A percentile compares a stretch with the other conserved stretches of the same genome.
phyloP scores from a whole-genome alignment of 106 monocot genomes.

The Cymbidium sinense region DNA sequence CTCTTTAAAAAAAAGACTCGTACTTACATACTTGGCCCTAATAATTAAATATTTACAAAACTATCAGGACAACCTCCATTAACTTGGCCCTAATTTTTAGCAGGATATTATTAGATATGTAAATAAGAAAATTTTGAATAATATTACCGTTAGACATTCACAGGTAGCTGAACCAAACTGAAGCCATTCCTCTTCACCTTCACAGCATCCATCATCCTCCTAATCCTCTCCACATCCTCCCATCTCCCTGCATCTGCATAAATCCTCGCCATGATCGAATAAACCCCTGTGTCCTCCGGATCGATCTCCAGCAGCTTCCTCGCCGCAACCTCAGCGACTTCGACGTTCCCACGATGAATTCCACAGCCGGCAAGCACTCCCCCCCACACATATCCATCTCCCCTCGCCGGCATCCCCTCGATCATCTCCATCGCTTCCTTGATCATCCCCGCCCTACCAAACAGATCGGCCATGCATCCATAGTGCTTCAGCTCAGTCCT shows the following conservation, averaged over 20 bases:
- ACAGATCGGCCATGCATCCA: constrained; percentile 69
- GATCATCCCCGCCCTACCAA: constrained; percentile 48
- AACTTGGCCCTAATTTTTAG: too few species aligned
- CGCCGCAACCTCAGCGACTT: constrained; percentile 41
- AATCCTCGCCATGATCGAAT: constrained; percentile 47
- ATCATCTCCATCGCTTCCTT: constrained; percentile 54
- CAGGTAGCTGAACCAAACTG: constrained; percentile 25
- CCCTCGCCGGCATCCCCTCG: constrained; percentile 47
- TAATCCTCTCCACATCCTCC: constrained; percentile 39
- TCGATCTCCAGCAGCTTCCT: constrained; percentile 24
- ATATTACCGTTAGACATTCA: background rate
- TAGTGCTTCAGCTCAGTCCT: constrained; percentile 56
- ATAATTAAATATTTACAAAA: too few species aligned
- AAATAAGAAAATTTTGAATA: too few species aligned
- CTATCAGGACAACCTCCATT: too few species aligned
- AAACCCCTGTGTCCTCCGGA: constrained; percentile 47
- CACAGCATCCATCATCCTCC: constrained; percentile 29
- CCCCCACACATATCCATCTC: constrained; percentile 61
- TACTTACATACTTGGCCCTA: too few species aligned
- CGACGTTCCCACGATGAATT: constrained; percentile 41
- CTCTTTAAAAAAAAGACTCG: too few species aligned
- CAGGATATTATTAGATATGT: too few species aligned
- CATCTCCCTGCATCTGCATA: constrained; percentile 50
- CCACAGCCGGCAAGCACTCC: constrained; percentile 54
- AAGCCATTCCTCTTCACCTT: constrained; percentile 33